Evolutionary conservation across 768 basidiomycete species (phyloP).

Genomic region (Tulasnella sp.): DNA sequence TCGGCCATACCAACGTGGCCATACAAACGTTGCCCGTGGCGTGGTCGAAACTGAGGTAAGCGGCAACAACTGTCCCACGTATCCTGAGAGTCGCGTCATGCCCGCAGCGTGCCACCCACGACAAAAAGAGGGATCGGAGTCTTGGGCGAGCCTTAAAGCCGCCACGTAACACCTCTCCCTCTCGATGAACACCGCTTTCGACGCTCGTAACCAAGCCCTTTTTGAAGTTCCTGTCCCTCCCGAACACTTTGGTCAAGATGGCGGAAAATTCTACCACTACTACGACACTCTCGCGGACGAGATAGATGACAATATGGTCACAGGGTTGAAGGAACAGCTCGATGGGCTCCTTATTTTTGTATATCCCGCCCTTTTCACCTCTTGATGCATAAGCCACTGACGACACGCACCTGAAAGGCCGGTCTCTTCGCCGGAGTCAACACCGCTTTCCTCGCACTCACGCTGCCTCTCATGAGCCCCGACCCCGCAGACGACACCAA

Average conservation of each 20-base stretch:
- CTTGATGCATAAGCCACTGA: too few species aligned
- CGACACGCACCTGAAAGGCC: not conserved
- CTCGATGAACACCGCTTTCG: not conserved
- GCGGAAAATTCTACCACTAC: not conserved
- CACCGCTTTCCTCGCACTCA: not conserved
- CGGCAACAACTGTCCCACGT: too few species aligned
- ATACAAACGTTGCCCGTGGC: too few species aligned
- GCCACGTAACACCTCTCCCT: not conserved
- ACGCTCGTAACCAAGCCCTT: not conserved
- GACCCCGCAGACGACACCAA: not conserved
- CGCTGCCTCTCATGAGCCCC: not conserved
- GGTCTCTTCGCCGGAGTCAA: constrained; percentile 2
- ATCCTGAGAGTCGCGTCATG: too few species aligned
- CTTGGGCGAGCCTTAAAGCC: too few species aligned
- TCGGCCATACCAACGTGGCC: too few species aligned
- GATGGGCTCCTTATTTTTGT: not conserved
- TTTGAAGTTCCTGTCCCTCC: not conserved
- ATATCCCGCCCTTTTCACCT: not conserved
- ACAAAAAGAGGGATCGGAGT: not conserved
- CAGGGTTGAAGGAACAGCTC: not conserved
- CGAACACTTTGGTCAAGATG: not conserved
- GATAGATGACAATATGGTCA: not conserved
- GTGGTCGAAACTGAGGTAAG: too few species aligned
- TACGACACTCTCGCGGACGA: not conserved
- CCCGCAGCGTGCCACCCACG: too few species aligned